Percentiles rank a stretch among this genome's conserved stretches.
Conservation (phyloP, 192 early-diverging fungal species). For the Coemansia sp. region DNA sequence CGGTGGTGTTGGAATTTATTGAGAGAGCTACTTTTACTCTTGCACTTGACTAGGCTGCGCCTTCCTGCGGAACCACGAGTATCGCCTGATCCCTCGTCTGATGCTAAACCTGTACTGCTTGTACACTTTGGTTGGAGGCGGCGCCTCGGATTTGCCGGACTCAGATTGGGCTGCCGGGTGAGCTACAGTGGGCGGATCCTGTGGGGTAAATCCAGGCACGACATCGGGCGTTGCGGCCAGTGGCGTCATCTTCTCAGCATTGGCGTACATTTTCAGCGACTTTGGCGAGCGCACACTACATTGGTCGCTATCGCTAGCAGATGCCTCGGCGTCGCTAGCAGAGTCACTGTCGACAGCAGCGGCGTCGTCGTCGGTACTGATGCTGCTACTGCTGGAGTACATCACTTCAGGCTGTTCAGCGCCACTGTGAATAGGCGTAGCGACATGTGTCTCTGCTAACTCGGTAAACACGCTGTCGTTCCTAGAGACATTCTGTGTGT, state of each 20-base stretch:
- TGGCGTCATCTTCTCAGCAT: neutral
- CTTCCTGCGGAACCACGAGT: constrained; percentile 37
- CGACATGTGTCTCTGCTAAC: constrained; percentile 5
- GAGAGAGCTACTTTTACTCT: neutral
- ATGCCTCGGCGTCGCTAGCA: neutral
- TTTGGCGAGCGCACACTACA: constrained; percentile 11
- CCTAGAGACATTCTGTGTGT: neutral
- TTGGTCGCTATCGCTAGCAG: constrained; percentile 1
- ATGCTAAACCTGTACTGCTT: constrained; percentile 22
- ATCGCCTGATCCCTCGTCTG: constrained; percentile 27
- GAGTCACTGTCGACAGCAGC: neutral
- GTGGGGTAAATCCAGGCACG: neutral
- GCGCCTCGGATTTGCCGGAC: neutral
- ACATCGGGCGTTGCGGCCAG: neutral
- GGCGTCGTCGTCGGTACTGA: neutral
- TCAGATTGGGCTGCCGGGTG: neutral
- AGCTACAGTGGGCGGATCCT: neutral
- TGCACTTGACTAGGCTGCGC: neutral
- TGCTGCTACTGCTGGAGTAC: constrained; percentile 2
- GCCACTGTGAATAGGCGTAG: constrained; percentile 4
- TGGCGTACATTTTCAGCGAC: constrained; percentile 3
- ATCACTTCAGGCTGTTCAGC: neutral
- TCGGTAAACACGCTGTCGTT: constrained; percentile 1
- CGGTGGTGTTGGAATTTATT: neutral
- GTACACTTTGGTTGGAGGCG: neutral